These are phyloP conservation scores for Crithidia expoeki DNA, from an alignment of 208 protist genomes.

Conservation along the genomic window DNA sequence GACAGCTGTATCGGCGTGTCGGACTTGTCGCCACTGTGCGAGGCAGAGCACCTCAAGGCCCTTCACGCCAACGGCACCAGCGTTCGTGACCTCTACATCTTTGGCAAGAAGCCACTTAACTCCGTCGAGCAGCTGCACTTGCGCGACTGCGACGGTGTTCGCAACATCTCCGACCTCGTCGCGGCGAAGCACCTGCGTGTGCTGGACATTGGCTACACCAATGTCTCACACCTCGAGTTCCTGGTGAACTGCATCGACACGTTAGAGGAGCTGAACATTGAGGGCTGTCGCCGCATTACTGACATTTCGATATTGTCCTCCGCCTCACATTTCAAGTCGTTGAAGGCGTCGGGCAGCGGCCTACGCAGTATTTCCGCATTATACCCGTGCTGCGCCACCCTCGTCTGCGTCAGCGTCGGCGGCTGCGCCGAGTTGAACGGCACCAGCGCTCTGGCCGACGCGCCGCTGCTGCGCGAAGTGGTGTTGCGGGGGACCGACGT, in stretches of 20 bases:
- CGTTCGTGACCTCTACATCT: slow-evolving; percentile 15
- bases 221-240: slow-evolving; percentile 13
- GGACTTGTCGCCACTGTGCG: slow-evolving; percentile 17
- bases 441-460: slow-evolving; percentile 7
- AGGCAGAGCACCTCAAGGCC: slow-evolving; percentile 12
- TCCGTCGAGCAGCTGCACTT: slow-evolving; percentile 17
- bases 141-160: slow-evolving; percentile 10
- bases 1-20: slow-evolving; percentile 16
- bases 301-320: slow-evolving; percentile 12
- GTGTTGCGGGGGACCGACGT: slow-evolving; percentile 13
- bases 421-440: slow-evolving; percentile 6
- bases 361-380: slow-evolving; percentile 3
- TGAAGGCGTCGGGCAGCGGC: slow-evolving; percentile 9
- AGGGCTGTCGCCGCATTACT: slow-evolving; percentile 18
- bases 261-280: slow-evolving; percentile 18
- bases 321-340: slow-evolving; percentile 8
- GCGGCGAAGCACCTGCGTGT: slow-evolving; percentile 15
- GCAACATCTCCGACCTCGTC: slow-evolving; percentile 17
- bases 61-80: slow-evolving; percentile 15
- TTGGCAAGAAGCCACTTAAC: slow-evolving; percentile 15
- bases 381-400: slow-evolving; percentile 15
- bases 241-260: slow-evolving; percentile 22
- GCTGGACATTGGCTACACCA: slow-evolving; percentile 19
- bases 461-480: slow-evolving; percentile 16
- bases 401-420: slow-evolving; percentile 17